Evolutionary conservation across 768 basidiomycete species (phyloP).

Genomic region (Leccinum fibrillosum): DNA sequence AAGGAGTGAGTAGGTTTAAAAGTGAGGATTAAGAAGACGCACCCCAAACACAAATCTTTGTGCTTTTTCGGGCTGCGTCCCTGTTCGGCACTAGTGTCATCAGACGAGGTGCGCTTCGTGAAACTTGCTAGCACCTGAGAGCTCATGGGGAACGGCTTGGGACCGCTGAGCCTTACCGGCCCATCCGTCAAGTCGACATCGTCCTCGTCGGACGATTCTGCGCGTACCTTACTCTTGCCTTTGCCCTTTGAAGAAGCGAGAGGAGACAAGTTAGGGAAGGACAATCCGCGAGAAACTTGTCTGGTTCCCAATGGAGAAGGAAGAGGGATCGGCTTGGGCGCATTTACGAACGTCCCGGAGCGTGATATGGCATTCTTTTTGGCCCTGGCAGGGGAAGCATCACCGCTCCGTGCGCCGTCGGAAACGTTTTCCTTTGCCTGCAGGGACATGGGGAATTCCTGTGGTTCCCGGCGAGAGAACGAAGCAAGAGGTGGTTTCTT

Average conservation of each 20-base stretch:
- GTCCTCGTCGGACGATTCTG: conserved; percentile 1
- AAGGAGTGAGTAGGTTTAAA: conserved; percentile 12
- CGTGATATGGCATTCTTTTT: conserved; percentile 15
- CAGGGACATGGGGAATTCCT: conserved; percentile 24
- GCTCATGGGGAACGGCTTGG: conserved; percentile 48
- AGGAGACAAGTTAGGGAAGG: conserved; percentile 28
- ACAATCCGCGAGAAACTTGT: conserved; percentile 4
- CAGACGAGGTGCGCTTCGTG: conserved; percentile 32
- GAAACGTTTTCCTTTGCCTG: conserved; percentile 23
- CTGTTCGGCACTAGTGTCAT: conserved; percentile 29
- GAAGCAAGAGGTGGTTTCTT: conserved; percentile 11
- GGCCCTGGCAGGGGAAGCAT: conserved; percentile 7
- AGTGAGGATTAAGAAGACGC: background rate
- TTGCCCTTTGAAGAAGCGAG: conserved; percentile 16
- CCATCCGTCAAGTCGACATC: background rate
- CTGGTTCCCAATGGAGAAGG: conserved; percentile 20
- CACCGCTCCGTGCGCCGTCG: conserved; percentile 7
- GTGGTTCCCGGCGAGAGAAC: conserved; percentile 10
- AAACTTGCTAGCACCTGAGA: conserved; percentile 37
- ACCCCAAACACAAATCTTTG: conserved; percentile 27
- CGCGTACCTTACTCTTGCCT: conserved; percentile 20
- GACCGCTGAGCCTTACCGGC: background rate
- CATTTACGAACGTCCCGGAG: background rate
- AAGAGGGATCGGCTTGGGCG: conserved; percentile 12
- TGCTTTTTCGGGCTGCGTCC: conserved; percentile 31